Evolutionary conservation across 2,329 filamentous ascomycete genomes (phyloP), one percentile per base, ranked within the genome.

Genomic region (Penicillium fuscoglaucum): DNA sequence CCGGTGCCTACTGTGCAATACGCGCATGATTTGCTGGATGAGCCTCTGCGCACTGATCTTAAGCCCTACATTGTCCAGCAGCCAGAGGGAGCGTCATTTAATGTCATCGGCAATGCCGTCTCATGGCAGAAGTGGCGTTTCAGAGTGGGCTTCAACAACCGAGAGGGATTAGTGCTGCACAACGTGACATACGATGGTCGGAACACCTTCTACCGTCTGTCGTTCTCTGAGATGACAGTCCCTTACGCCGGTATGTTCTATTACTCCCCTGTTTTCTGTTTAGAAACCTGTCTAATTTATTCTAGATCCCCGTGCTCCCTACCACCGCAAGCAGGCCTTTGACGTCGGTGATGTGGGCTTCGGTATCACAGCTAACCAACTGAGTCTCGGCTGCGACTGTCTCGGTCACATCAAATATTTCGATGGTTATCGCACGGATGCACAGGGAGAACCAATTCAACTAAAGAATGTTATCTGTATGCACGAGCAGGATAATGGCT

Each of bases 401-500:
- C 79, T 90, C 0, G 87, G 87, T 1, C 84, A 85, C 12, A 90
- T 90, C 67, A 84, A 89, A 68, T 90, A 90, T 66, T 80, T 90
- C 35, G 82, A 82, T 48, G 82, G 82, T 1, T 80, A 84, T 24
- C 75, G 88, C 1, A 80, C 80, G 6, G 82, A 87, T 60, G 80
- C 84, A 63, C 83, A 86, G 56, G 87, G 87, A 29, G 78, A 80
- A 6, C 80, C 84, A 0, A 68, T 84, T 3, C 75, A 79, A 1
- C 84, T 88, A 73, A 80, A 86, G 8, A 90, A 90, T 60, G 83
- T 86, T 10, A 80, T 90, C 45, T 90, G 87, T 66, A 80, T 90
- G 37, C 87, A 90, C 69, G 88, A 90, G 71, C 87, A 90, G 70
- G 88, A 90, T 65, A 83, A 80, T 31, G 87, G 87, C 5, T 87